Conservation (phyloP, 2,329 filamentous ascomycete genomes). For the Cyclaneusma minus region DNA sequence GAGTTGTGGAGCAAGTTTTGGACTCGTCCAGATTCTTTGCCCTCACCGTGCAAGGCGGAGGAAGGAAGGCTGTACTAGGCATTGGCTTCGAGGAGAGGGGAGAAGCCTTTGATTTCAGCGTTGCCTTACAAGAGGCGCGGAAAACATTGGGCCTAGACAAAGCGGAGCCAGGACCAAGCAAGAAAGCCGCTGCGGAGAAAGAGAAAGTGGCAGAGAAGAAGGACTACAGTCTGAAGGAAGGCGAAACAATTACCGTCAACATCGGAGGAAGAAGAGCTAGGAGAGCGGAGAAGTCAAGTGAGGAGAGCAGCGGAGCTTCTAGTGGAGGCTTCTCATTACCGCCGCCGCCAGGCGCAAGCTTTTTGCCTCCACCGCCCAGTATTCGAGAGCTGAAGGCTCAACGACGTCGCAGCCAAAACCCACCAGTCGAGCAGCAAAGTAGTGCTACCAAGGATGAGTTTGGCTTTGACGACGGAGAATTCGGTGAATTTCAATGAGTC, state of each 20-base stretch:
- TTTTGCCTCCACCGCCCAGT: constrained; percentile 53
- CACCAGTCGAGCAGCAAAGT: no score
- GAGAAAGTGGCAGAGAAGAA: constrained; percentile 35
- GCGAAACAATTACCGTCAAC: constrained; percentile 76
- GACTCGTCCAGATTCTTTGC: constrained; percentile 80
- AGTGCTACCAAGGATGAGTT: constrained; percentile 51
- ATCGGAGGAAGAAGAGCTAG: constrained; percentile 38
- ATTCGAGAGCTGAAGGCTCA: constrained; percentile 44
- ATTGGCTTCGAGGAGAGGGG: constrained; percentile 78
- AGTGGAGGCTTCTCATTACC: constrained; percentile 54
- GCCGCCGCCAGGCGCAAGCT: constrained; percentile 44
- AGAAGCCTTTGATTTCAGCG: constrained; percentile 75
- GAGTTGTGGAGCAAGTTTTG: constrained; percentile 59
- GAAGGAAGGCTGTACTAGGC: constrained; percentile 64
- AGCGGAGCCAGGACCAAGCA: constrained; percentile 11
- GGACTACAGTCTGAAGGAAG: constrained; percentile 78
- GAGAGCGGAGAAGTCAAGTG: constrained; percentile 8
- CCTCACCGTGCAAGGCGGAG: constrained; percentile 59
- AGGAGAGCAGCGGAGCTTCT: constrained; percentile 20
- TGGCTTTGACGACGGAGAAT: constrained; percentile 77
- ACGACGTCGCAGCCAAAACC: constrained; percentile 35
- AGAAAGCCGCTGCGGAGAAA: constrained; percentile 20
- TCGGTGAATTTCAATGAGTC: constrained; percentile 54
- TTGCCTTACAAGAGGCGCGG: constrained; percentile 63
- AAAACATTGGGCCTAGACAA: constrained; percentile 50